Evolutionary conservation across 1,284 basidiomycete species (phyloP).

Genomic region (Inonotus obliquus): DNA sequence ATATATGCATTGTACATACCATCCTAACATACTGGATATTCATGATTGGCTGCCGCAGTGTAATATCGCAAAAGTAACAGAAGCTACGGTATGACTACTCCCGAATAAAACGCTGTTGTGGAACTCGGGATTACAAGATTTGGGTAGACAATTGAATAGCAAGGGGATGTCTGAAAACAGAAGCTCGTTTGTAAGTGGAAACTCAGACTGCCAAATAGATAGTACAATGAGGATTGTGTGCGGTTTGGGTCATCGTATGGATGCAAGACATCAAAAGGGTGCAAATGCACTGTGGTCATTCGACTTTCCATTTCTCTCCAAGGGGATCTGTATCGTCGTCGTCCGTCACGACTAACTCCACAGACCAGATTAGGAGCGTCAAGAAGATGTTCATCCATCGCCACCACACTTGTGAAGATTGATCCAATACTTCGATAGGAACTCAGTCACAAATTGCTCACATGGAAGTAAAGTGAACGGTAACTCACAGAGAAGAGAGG

Average conservation of each 20-base stretch:
- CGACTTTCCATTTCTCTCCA: slow-evolving; percentile 70
- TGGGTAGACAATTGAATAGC: neutral
- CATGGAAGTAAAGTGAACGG: neutral
- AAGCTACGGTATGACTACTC: too few species aligned
- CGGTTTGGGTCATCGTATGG: neutral
- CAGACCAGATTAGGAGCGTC: slow-evolving; percentile 73
- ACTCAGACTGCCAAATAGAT: neutral
- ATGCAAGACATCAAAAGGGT: neutral
- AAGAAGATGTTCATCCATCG: slow-evolving; percentile 85
- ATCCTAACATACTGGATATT: too few species aligned
- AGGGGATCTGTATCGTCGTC: slow-evolving; percentile 61
- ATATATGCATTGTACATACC: too few species aligned
- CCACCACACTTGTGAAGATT: slow-evolving; percentile 87
- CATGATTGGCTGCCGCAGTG: neutral
- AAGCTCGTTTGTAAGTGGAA: neutral
- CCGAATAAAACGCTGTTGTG: neutral
- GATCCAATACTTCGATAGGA: slow-evolving; percentile 56
- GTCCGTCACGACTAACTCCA: slow-evolving; percentile 74
- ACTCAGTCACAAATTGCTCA: neutral
- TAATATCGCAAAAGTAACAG: too few species aligned
- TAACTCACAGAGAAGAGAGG: slow-evolving; percentile 68
- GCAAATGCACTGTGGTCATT: slow-evolving; percentile 36
- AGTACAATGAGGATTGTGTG: slow-evolving; percentile 1
- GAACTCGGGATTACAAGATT: too few species aligned
- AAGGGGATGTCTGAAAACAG: neutral